Percentiles rank a stretch among this genome's conserved stretches.
These are phyloP conservation scores for Cordyceps cateniannulata DNA, from an alignment of 2,329 filamentous ascomycete species.

Conservation along the genomic window DNA sequence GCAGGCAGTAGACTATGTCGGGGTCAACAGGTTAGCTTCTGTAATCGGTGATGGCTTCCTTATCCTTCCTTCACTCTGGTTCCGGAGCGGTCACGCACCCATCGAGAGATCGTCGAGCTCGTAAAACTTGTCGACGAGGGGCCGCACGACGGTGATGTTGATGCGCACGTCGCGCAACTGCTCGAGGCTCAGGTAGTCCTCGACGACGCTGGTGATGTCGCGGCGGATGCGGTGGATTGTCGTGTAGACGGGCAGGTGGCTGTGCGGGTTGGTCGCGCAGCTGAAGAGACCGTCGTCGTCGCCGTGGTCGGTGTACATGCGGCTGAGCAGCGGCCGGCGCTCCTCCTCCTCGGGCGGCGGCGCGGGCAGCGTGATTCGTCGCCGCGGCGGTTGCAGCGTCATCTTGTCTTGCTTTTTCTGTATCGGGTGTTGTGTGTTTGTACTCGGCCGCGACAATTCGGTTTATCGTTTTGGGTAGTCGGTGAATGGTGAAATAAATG, in stretches of 20 bases:
- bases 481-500: neutral
- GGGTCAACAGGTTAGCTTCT: neutral
- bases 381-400: slow-evolving; percentile 8
- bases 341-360: slow-evolving; percentile 27
- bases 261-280: slow-evolving; percentile 52
- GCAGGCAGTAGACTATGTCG: slow-evolving; percentile 64
- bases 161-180: slow-evolving; percentile 76
- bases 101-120: slow-evolving; percentile 74
- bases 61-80: neutral
- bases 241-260: slow-evolving; percentile 64
- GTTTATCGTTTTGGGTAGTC: no score
- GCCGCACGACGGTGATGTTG: slow-evolving; percentile 72
- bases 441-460: neutral
- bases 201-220: slow-evolving; percentile 57
- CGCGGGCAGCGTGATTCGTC: slow-evolving; percentile 26
- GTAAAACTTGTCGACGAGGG: slow-evolving; percentile 78
- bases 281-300: slow-evolving; percentile 38
- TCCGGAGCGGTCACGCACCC: slow-evolving; percentile 35
- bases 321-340: slow-evolving; percentile 28
- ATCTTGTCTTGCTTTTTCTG: neutral
- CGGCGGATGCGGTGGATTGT: slow-evolving; percentile 68
- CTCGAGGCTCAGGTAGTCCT: slow-evolving; percentile 60
- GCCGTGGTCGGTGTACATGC: slow-evolving; percentile 23
- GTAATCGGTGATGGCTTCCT: neutral
- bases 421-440: neutral